Base-by-base conservation (phyloP, 345 rosid genomes). In the Sapria himalayana region DNA sequence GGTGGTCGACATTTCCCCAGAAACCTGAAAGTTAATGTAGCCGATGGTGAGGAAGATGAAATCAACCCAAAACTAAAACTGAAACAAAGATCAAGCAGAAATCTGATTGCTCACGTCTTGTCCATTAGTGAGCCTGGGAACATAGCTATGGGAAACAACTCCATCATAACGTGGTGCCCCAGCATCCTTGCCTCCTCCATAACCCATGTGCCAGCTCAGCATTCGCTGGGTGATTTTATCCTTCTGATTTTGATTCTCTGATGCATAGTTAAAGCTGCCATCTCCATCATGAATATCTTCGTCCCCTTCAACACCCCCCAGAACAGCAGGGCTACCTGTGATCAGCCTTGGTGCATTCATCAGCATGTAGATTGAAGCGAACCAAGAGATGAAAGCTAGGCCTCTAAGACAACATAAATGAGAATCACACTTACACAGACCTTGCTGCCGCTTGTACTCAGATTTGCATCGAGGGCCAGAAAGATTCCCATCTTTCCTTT, bases 381-480 rank as follows among this genome's bases (percentile, higher is more conserved):
- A n/a, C n/a, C n/a, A n/a, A n/a, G n/a, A n/a, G n/a, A n/a, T n/a
- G n/a, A n/a, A n/a, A n/a, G n/a, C n/a, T n/a, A n/a, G n/a, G n/a
- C n/a, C n/a, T n/a, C n/a, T n/a, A n/a, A n/a, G n/a, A n/a, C n/a
- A n/a, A n/a, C n/a, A n/a, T n/a, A n/a, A n/a, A n/a, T n/a, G n/a
- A n/a, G n/a, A n/a, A n/a, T n/a, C n/a, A n/a, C n/a, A n/a, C n/a
- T 31, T 39, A 2, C 4, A 59, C 51, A 31, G 39, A 70, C 98
- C 95, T 62, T 73, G 78, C 53, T 58, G 95, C 50, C 68, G 72
- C 73, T 54, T 74, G 74, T 89, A 89, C 51, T 69, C 63, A n/a
- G 95, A 78, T 69, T 89, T 89, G 75, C 98, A 89, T 41, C 79
- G 93, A 53, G 93, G 98, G 53, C 98, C 82, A 20, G 84, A 72